phyloP scores from a whole-genome alignment of 768 basidiomycete species.

The Hypsizygus marmoreus region DNA sequence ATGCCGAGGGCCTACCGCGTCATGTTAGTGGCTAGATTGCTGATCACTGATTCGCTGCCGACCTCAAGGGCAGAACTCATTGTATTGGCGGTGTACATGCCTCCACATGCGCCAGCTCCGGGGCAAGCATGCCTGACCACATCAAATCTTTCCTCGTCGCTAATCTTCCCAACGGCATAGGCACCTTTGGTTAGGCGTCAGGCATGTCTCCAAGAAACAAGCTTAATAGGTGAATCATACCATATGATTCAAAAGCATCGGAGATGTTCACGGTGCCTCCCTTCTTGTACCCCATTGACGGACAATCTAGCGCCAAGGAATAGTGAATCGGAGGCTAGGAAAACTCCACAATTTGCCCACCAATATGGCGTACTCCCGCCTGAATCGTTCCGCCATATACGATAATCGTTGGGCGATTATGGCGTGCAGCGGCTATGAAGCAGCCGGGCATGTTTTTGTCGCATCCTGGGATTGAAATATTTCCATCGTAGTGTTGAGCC shows the following conservation, averaged over 20 bases:
- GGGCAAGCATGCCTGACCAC: constrained; percentile 87
- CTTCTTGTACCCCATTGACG: constrained; percentile 70
- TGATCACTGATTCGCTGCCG: not conserved
- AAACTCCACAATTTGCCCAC: constrained; percentile 30
- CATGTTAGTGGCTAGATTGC: not conserved
- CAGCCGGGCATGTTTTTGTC: constrained; percentile 95
- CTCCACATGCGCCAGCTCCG: constrained; percentile 82
- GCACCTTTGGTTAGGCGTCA: constrained; percentile 51
- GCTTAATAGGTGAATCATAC: constrained; percentile 33
- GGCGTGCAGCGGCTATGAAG: constrained; percentile 81
- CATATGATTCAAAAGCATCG: constrained; percentile 85
- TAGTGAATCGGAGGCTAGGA: constrained; percentile 35
- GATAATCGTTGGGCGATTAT: constrained; percentile 87
- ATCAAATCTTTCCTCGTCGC: constrained; percentile 79
- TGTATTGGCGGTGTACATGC: constrained; percentile 91
- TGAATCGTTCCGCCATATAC: constrained; percentile 88
- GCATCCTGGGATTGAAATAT: constrained; percentile 85
- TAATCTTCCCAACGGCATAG: constrained; percentile 74
- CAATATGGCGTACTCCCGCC: constrained; percentile 70
- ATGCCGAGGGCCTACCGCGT: constrained; percentile 65
- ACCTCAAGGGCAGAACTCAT: constrained; percentile 84
- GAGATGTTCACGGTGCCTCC: constrained; percentile 86
- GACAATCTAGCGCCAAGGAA: constrained; percentile 55
- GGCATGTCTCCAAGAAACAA: not conserved
- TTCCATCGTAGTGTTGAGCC: constrained; percentile 90